Percentiles rank a stretch among this genome's conserved stretches.
phyloP scores from a whole-genome alignment of 345 rosid species.

The Citrus cavaleriei region DNA sequence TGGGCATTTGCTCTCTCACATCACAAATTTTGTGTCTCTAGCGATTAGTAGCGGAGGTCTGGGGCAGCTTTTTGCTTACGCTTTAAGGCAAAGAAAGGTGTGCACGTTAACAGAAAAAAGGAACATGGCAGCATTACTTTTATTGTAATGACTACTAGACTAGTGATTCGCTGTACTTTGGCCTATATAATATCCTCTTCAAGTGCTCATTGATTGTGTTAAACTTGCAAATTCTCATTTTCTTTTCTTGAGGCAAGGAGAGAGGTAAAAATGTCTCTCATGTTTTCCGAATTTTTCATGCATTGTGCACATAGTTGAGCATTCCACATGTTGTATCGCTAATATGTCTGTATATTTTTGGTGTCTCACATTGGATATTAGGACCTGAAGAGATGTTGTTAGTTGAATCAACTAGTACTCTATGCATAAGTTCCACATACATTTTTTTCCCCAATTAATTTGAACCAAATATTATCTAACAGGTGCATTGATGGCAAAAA shows the following conservation, averaged over 20 bases:
- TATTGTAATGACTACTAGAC: not conserved
- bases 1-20: not conserved
- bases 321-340: not conserved
- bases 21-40: not conserved
- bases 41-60: not conserved
- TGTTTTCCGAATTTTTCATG: not conserved
- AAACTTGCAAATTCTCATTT: not conserved
- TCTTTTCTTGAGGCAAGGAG: not conserved
- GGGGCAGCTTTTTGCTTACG: not conserved
- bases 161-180: not conserved
- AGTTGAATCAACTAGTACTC: not conserved
- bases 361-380: not conserved
- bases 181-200: not conserved
- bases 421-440: not conserved
- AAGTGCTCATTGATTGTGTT: not conserved
- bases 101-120: slow-evolving; percentile 5
- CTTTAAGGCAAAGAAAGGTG: not conserved
- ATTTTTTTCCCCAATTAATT: not conserved
- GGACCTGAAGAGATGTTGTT: not conserved
- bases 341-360: not conserved
- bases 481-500: not conserved
- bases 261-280: not conserved
- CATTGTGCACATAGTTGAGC: not conserved
- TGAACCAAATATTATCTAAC: not conserved
- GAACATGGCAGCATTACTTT: not conserved